Percentiles rank a stretch among this genome's conserved stretches.
These are phyloP conservation scores for Sporothrix schenckii DNA, from an alignment of 2,329 filamentous ascomycete genomes.

Conservation along the genomic window DNA sequence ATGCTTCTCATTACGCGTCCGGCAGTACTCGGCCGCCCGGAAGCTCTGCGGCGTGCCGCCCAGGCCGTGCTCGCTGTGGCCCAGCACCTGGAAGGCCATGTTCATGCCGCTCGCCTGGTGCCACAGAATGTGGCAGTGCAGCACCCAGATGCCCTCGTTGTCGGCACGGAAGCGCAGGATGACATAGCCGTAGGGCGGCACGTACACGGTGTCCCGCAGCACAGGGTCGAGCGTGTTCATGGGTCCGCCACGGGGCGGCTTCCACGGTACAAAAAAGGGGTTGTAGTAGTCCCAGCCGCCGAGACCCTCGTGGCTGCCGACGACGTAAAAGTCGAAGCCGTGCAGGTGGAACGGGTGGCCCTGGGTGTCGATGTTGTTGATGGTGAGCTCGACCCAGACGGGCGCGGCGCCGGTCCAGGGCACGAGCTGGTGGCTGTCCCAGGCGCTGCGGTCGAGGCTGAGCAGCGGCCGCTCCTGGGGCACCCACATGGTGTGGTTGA, in stretches of 20 bases:
- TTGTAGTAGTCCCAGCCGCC: constrained; percentile 41
- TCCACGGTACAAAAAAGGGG: constrained; percentile 35
- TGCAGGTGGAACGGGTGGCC: constrained; percentile 40
- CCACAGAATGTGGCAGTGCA: constrained; percentile 40
- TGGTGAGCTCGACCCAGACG: constrained; percentile 38
- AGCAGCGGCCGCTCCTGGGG: constrained; percentile 36
- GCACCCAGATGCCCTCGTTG: constrained; percentile 37
- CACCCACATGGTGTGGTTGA: constrained; percentile 39
- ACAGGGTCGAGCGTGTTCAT: constrained; percentile 35
- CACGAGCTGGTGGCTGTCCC: constrained; percentile 38
- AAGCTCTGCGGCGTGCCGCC: constrained; percentile 26
- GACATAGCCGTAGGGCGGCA: constrained; percentile 37
- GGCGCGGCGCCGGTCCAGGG: constrained; percentile 37
- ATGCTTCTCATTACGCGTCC: background rate
- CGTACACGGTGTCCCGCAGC: constrained; percentile 39
- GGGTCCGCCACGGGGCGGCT: constrained; percentile 34
- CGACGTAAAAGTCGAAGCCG: constrained; percentile 39
- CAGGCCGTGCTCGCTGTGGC: constrained; percentile 33
- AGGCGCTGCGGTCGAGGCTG: constrained; percentile 31
- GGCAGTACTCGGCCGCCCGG: constrained; percentile 32
- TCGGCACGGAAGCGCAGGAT: constrained; percentile 38
- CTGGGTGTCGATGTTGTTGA: constrained; percentile 40
- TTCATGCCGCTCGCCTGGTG: constrained; percentile 38
- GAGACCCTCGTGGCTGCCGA: constrained; percentile 34
- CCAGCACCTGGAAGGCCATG: constrained; percentile 38